Conservation (phyloP, 1,284 basidiomycete genomes). For the Trametes pubescens region DNA sequence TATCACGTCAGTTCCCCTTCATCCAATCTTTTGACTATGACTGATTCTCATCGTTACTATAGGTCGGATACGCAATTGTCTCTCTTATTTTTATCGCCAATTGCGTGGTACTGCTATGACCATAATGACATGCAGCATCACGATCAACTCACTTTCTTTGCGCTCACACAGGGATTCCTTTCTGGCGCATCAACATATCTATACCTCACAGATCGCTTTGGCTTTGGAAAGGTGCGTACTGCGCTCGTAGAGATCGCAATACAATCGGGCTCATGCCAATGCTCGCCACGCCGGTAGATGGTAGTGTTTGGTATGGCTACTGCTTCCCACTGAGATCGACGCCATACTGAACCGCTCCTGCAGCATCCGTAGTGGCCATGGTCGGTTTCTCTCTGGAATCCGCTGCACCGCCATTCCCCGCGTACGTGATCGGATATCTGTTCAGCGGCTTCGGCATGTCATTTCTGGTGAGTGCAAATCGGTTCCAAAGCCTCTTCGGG, state of each 20-base stretch:
- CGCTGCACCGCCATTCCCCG: conserved; percentile 70
- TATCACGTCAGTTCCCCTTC: conserved; percentile 49
- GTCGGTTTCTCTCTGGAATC: conserved; percentile 61
- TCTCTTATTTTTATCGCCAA: conserved; percentile 65
- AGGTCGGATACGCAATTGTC: conserved; percentile 55
- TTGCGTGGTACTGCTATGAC: conserved; percentile 50
- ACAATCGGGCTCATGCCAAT: not conserved
- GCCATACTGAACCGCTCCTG: not conserved
- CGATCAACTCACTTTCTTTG: not conserved
- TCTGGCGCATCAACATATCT: conserved; percentile 57
- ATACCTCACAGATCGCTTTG: conserved; percentile 56
- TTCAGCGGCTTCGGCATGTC: conserved; percentile 72
- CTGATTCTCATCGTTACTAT: not conserved
- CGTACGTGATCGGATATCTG: conserved; percentile 62
- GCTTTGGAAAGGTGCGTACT: conserved; percentile 60
- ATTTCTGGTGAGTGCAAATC: conserved; percentile 48
- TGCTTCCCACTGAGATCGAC: not conserved
- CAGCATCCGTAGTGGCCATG: conserved; percentile 45
- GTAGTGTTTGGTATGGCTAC: conserved; percentile 35
- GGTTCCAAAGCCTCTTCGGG: not conserved
- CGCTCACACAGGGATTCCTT: conserved; percentile 52
- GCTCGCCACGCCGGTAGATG: conserved; percentile 25
- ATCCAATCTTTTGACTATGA: no score
- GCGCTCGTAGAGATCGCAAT: not conserved
- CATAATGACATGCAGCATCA: no score